Evolutionary conservation across 768 basidiomycete species (phyloP), one percentile per base, ranked within the genome.

Genomic region (Lyophyllum atratum): DNA sequence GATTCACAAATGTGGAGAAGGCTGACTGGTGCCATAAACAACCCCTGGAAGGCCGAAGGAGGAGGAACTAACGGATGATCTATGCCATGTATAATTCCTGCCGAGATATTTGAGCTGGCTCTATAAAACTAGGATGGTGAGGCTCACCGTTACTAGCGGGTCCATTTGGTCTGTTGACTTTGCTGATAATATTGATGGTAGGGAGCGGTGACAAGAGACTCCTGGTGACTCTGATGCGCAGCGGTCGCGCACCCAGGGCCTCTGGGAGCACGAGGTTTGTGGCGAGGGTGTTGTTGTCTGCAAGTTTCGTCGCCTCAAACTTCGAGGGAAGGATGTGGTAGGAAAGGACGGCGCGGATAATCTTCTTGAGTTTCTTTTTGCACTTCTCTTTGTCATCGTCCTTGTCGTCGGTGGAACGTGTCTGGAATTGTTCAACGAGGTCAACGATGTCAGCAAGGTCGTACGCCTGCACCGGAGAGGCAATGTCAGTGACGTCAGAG

Each of bases 11-110:
- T 28, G 74, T 81, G 4, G 83, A 80, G 55, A 84, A 84, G n/a
- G 63, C 55, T 14, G 71, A 65, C n/a, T 0, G 76, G 74, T 26
- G 74, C 58, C 50, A 79, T 51, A 64, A 81, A 84, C 6, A 79
- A 64, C 46, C 74, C 74, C 56, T 79, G 77, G 64, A 85, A 84
- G 31, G 73, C 69, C 0, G 83, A 76, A 4, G 79, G 78, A 43
- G 84, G 83, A 24, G 82, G 83, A 25, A 86, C 71, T 10, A 87
- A 70, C 4, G 86, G 85, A 62, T 78, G 75, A 55, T 79, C 74
- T 48, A 87, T 69, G 15, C 76, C 76, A 65, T 89, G 85, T 15
- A 87, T 73, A 44, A 81, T 37, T 24, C 80, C 80, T 82, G 45
- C 1, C 21, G 9, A 43, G 12, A 45, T 28, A 10, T 53, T 33